Base-by-base conservation (phyloP, 768 basidiomycete genomes). In the Hysterangium stoloniferum region DNA sequence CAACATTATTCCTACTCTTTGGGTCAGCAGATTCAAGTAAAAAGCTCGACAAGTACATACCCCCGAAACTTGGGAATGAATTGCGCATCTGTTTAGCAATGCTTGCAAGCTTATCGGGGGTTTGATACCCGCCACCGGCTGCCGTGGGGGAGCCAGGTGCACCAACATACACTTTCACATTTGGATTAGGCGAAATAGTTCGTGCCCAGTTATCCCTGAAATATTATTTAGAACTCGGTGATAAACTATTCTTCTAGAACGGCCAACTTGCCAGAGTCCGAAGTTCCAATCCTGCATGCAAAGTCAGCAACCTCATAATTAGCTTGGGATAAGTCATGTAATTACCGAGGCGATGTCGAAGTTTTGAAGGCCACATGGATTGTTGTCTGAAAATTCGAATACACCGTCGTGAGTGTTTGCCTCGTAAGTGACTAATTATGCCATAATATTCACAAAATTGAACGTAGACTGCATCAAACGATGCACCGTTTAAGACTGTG, bases 381-480 rank as follows among this genome's bases (percentile, higher is more conserved):
- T 84, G 62, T 82, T 82, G 54, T 75, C 73, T 73, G 48, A n/a
- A 13, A 36, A 44, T 46, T n/a, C 20, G 44, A 31, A 22, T 15
- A 40, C 34, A 20, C 17, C 43, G 20, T 8, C 20, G 19, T 12
- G 31, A 19, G n/a, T 8, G 27, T 9, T 34, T 17, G 33, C 13
- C 8, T 15, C 5, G 19, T 25, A 45, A 12, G 25, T 1, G 29
- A 5, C 22, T 2, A 34, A 20, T 28, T 31, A 29, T 54, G 42
- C 31, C 2, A 59, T 71, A 54, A 28, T 15, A 50, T 47, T 17
- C 58, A 75, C 76, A 80, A 57, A 79, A 80, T 61, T 81, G 79
- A 31, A 86, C 82, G 59, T 84, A 86, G 53, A 87, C 66, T 1
- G 82, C 82, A 64, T 87, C 85, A 55, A 86, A 87, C 4, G 62